Evolutionary conservation across 495 filamentous ascomycete species (phyloP).

Genomic region (Penicillium chermesinum): DNA sequence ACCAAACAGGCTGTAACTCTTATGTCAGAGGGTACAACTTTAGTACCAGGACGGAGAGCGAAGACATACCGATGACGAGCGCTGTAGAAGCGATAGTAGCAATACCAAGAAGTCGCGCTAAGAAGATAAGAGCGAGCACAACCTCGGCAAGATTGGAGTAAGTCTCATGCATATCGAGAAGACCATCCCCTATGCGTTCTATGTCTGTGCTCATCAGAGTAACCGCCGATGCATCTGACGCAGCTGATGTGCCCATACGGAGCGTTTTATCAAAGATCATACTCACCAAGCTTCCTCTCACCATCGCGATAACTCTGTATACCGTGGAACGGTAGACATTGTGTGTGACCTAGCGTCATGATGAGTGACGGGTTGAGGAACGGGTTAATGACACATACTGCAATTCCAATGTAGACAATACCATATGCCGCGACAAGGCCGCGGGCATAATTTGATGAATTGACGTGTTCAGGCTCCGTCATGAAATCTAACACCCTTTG

Average conservation of each 20-base stretch:
- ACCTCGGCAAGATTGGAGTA: conserved; percentile 51
- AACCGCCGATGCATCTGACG: conserved; percentile 43
- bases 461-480: conserved; percentile 23
- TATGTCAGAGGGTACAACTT: background rate
- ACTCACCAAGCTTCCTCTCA: conserved; percentile 46
- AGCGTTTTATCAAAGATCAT: conserved; percentile 46
- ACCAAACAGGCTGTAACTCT: conserved; percentile 17
- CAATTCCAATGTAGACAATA: conserved; percentile 54
- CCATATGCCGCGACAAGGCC: conserved; percentile 55
- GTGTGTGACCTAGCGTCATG: conserved; percentile 21
- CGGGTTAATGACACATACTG: conserved; percentile 21
- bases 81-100: conserved; percentile 41
- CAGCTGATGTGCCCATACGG: conserved; percentile 28
- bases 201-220: conserved; percentile 58
- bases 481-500: conserved; percentile 41
- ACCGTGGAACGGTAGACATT: conserved; percentile 48
- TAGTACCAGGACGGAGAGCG: background rate
- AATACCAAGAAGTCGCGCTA: conserved; percentile 47
- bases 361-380: background rate
- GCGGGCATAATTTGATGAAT: conserved; percentile 36
- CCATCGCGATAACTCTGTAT: conserved; percentile 47
- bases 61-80: conserved; percentile 38
- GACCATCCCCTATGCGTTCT: conserved; percentile 37
- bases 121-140: conserved; percentile 45
- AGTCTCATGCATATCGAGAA: conserved; percentile 39